A percentile compares a stretch with the other conserved stretches of the same genome.
Evolutionary conservation across 129 eudicot species (phyloP).

Genomic region (Flaveria ramosissima): DNA sequence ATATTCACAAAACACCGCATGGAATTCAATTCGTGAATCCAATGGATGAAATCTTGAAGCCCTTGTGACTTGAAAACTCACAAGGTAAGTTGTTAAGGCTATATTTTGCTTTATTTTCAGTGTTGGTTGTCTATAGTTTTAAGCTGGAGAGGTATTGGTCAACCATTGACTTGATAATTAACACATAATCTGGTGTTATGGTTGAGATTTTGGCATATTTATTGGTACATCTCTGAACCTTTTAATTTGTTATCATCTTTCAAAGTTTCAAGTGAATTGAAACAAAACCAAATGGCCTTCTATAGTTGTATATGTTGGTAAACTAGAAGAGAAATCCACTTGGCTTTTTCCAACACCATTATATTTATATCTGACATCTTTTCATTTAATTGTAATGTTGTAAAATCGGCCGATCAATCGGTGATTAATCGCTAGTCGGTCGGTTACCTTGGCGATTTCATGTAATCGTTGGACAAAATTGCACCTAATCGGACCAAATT

Average conservation of each 20-base stretch:
- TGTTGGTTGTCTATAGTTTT: conserved; percentile 17
- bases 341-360: too few relatives aligned
- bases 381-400: too few relatives aligned
- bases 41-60: conserved; percentile 37
- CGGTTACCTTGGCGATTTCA: too few relatives aligned
- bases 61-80: conserved; percentile 28
- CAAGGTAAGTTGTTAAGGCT: conserved; percentile 13
- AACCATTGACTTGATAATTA: conserved; percentile 18
- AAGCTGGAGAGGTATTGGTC: conserved; percentile 1
- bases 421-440: too few relatives aligned
- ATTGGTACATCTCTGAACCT: conserved; percentile 19
- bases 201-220: conserved; percentile 27
- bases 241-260: not conserved
- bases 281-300: not conserved
- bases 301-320: too few relatives aligned
- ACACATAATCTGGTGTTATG: conserved; percentile 11
- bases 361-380: too few relatives aligned
- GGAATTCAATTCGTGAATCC: conserved; percentile 26
- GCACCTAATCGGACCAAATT: too few relatives aligned
- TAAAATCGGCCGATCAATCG: too few relatives aligned
- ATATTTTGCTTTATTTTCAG: conserved; percentile 1
- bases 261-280: not conserved
- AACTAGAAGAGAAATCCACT: too few relatives aligned
- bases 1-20: conserved; percentile 31
- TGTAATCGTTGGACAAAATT: too few relatives aligned